These are phyloP conservation scores for Amyloporia xantha DNA, from an alignment of 768 basidiomycete genomes.

Conservation along the genomic window DNA sequence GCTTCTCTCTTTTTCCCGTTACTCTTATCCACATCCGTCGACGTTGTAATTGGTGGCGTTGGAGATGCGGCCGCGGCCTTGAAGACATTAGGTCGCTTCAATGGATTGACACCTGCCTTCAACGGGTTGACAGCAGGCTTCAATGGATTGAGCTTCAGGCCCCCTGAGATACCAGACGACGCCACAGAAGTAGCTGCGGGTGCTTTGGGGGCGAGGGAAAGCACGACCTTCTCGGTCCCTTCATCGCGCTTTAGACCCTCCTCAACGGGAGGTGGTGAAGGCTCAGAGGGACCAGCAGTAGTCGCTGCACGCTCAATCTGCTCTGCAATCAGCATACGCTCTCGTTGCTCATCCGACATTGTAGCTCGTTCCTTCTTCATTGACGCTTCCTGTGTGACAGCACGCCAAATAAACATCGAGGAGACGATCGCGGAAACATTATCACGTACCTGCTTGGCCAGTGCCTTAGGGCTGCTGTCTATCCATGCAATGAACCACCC, in stretches of 20 bases:
- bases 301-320: conserved; percentile 85
- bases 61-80: conserved; percentile 44
- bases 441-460: conserved; percentile 75
- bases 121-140: conserved; percentile 54
- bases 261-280: conserved; percentile 31
- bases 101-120: conserved; percentile 49
- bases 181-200: conserved; percentile 29
- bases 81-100: conserved; percentile 73
- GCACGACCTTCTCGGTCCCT: conserved; percentile 62
- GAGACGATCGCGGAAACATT: neutral
- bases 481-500: conserved; percentile 98
- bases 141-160: conserved; percentile 31
- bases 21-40: conserved; percentile 26
- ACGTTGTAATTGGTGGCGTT: no score
- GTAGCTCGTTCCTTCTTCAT: conserved; percentile 89
- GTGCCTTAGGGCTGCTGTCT: conserved; percentile 90
- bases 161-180: no score
- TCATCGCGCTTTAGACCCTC: conserved; percentile 71
- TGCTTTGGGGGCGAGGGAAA: conserved; percentile 60
- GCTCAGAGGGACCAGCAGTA: conserved; percentile 31
- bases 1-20: conserved; percentile 60
- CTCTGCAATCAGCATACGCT: conserved; percentile 81
- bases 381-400: conserved; percentile 55
- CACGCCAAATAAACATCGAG: neutral
- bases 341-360: conserved; percentile 91